Percentiles rank a stretch among this genome's conserved stretches.
Conservation (phyloP, 2,329 filamentous ascomycete genomes). For the Alternaria brassicicola region DNA sequence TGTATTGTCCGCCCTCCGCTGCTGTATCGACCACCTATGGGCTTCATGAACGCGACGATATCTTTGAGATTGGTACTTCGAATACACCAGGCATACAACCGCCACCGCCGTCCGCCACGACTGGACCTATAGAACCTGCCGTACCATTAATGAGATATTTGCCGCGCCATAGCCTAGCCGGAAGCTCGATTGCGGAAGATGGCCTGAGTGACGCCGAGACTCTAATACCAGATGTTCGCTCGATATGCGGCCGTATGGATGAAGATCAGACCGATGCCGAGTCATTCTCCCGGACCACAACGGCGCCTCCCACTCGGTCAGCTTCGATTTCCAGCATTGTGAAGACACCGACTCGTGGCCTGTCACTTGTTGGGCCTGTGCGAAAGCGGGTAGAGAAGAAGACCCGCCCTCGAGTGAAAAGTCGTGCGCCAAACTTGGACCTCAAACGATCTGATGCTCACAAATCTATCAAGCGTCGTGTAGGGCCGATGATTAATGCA, state of each 20-base stretch:
- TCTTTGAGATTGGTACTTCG: conserved; percentile 38
- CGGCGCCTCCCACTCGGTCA: conserved; percentile 20
- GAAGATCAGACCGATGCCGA: conserved; percentile 31
- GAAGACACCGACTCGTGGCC: conserved; percentile 37
- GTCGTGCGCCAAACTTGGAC: conserved; percentile 11
- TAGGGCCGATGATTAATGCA: neutral
- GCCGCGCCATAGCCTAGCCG: neutral
- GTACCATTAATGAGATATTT: neutral
- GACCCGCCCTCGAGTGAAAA: conserved; percentile 17
- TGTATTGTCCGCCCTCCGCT: conserved; percentile 19
- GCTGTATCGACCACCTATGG: neutral
- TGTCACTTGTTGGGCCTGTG: conserved; percentile 38
- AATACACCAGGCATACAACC: conserved; percentile 25
- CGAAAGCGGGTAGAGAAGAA: conserved; percentile 25
- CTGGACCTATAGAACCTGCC: neutral
- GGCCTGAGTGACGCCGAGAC: conserved; percentile 40
- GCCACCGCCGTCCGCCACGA: neutral
- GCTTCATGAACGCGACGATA: neutral
- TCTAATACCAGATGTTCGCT: conserved; percentile 30
- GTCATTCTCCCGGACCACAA: conserved; percentile 14
- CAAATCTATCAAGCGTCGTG: conserved; percentile 32
- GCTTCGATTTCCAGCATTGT: conserved; percentile 35
- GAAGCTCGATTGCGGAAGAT: conserved; percentile 30
- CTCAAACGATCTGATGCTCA: conserved; percentile 34
- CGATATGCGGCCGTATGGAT: conserved; percentile 20